Evolutionary conservation across 2,329 filamentous ascomycete genomes (phyloP).

Genomic region (Penicillium sp.): DNA sequence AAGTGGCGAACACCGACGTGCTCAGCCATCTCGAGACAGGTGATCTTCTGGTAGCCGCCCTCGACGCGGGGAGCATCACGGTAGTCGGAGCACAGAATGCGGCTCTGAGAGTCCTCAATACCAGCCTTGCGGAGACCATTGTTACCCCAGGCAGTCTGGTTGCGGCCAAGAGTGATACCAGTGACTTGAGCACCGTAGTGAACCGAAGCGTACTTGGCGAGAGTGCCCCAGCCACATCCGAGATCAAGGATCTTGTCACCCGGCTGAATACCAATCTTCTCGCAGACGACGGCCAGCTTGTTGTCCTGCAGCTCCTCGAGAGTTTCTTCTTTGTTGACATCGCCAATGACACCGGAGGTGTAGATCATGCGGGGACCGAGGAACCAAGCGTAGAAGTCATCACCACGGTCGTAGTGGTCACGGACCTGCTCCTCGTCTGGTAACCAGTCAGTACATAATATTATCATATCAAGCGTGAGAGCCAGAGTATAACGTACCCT

Average conservation of each 20-base stretch:
- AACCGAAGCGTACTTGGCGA: conserved; percentile 85
- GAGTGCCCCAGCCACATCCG: conserved; percentile 96
- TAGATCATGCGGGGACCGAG: conserved; percentile 98
- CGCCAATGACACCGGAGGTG: conserved; percentile 89
- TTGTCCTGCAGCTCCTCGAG: conserved; percentile 97
- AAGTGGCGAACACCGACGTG: conserved; percentile 95
- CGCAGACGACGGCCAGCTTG: conserved; percentile 90
- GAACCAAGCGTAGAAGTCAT: conserved; percentile 99
- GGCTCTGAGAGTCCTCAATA: conserved; percentile 81
- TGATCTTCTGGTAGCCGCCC: conserved; percentile 88
- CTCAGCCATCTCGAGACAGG: conserved; percentile 97
- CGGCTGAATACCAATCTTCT: conserved; percentile 83
- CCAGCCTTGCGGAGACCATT: conserved; percentile 77
- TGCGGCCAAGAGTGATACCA: conserved; percentile 89
- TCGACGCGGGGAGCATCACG: conserved; percentile 81
- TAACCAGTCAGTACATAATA: conserved; percentile 1
- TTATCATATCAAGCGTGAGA: neutral
- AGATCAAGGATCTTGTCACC: conserved; percentile 88
- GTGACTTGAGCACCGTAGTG: conserved; percentile 85
- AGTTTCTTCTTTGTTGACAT: conserved; percentile 80
- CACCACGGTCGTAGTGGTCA: conserved; percentile 94
- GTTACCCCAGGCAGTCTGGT: conserved; percentile 98
- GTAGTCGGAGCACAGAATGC: conserved; percentile 94
- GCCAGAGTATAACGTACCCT: conserved; percentile 54
- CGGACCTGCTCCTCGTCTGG: conserved; percentile 95